These are phyloP conservation scores for Sphagnum contortum DNA, from an alignment of 225 moss, liverwort and hornwort species.

Conservation along the genomic window DNA sequence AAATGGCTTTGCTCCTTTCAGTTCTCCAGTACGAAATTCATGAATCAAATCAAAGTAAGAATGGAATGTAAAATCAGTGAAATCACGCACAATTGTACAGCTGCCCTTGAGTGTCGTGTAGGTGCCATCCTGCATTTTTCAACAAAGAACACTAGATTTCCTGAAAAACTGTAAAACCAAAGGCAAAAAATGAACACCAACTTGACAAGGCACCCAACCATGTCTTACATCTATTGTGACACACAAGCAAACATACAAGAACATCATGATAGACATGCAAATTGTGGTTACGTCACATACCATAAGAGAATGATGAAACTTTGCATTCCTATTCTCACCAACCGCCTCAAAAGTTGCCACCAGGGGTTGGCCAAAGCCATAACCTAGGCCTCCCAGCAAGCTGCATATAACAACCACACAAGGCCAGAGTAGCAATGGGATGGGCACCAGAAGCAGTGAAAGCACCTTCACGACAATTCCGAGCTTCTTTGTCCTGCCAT, in stretches of 20 bases:
- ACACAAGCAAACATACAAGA: too few relatives aligned
- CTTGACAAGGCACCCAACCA: too few relatives aligned
- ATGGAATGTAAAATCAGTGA: constrained; percentile 45
- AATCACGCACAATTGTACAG: constrained; percentile 78
- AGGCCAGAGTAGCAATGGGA: constrained; percentile 63
- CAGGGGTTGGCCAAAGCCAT: constrained; percentile 67
- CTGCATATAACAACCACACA: constrained; percentile 42
- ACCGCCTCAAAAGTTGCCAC: constrained; percentile 79
- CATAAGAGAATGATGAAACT: constrained; percentile 46
- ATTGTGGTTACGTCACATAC: constrained; percentile 15
- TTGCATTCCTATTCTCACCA: constrained; percentile 32
- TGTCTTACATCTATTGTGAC: too few relatives aligned
- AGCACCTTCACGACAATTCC: constrained; percentile 53
- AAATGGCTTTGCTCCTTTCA: constrained; percentile 45
- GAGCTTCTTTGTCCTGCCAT: constrained; percentile 57
- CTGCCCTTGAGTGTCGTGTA: constrained; percentile 52
- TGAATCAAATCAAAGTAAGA: constrained; percentile 65
- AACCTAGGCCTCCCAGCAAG: constrained; percentile 61
- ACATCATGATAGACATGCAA: too few relatives aligned
- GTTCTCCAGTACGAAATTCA: constrained; percentile 50
- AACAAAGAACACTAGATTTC: too few relatives aligned
- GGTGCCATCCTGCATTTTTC: constrained; percentile 46
- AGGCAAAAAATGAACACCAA: too few relatives aligned
- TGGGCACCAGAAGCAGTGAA: constrained; percentile 43
- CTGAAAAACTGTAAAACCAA: too few relatives aligned